A percentile compares a stretch with the other conserved stretches of the same genome.
phyloP scores from a whole-genome alignment of 257 asterid genomes.

The Cinchona pubescens region DNA sequence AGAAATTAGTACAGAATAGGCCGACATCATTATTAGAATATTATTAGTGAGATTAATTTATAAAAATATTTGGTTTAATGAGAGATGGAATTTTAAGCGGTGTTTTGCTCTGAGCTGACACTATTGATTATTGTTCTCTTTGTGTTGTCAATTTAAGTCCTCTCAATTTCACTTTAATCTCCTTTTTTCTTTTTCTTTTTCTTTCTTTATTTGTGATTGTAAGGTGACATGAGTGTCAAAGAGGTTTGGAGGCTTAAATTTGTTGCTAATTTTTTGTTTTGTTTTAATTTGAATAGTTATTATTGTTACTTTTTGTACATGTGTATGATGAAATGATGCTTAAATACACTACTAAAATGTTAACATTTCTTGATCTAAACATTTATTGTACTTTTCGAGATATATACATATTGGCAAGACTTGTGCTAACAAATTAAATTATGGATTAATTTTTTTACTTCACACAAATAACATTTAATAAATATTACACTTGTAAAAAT shows the following conservation, averaged over 20 bases:
- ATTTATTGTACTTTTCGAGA: too few species aligned
- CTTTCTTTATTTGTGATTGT: background rate
- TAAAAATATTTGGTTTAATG: slow-evolving; percentile 23
- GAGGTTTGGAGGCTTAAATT: background rate
- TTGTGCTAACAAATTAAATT: too few species aligned
- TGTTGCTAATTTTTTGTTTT: too few species aligned
- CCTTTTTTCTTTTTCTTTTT: background rate
- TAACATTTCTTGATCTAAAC: background rate
- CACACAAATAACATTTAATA: too few species aligned
- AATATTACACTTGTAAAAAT: too few species aligned
- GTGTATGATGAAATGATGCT: too few species aligned
- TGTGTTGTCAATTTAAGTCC: slow-evolving; percentile 10
- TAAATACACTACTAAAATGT: background rate
- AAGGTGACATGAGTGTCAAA: background rate
- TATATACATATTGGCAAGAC: background rate
- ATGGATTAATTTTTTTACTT: too few species aligned
- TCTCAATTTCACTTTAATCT: slow-evolving; percentile 1
- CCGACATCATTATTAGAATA: slow-evolving; percentile 43
- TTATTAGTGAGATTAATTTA: slow-evolving; percentile 25
- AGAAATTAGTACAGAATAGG: slow-evolving; percentile 22
- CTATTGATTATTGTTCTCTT: slow-evolving; percentile 13
- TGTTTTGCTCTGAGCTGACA: slow-evolving; percentile 45
- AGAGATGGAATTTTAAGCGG: too few species aligned
- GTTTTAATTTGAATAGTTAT: too few species aligned
- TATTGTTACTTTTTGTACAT: too few species aligned